Conservation (phyloP, 2,329 filamentous ascomycete genomes). For the Zymoseptoria ardabiliae region DNA sequence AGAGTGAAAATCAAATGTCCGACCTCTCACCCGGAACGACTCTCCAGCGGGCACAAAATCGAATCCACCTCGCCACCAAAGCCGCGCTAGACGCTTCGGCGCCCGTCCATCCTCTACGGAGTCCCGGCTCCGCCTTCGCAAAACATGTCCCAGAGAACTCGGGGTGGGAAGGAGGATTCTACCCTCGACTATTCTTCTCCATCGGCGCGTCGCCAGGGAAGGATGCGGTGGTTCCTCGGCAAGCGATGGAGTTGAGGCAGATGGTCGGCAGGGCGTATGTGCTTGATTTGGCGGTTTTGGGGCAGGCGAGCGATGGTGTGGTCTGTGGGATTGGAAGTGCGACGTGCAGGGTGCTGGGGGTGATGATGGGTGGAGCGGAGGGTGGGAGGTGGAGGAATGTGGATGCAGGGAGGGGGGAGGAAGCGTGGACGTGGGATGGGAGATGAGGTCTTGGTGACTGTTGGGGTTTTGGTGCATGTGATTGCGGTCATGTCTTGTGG, state of each 20-base stretch:
- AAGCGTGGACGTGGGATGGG: constrained; percentile 30
- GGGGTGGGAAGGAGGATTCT: constrained; percentile 87
- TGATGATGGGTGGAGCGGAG: constrained; percentile 70
- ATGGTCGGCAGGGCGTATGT: constrained; percentile 74
- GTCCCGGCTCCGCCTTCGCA: constrained; percentile 47
- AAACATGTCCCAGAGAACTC: constrained; percentile 68
- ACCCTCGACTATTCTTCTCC: constrained; percentile 71
- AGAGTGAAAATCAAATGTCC: constrained; percentile 1
- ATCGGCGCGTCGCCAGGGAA: constrained; percentile 44
- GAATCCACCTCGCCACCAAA: constrained; percentile 68
- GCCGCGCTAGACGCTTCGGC: constrained; percentile 35
- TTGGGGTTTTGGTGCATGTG: no score
- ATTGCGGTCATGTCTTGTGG: no score
- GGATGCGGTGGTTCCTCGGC: constrained; percentile 22
- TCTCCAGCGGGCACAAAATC: constrained; percentile 58
- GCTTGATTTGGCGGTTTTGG: constrained; percentile 70
- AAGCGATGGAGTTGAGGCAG: constrained; percentile 60
- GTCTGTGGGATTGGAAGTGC: constrained; percentile 68
- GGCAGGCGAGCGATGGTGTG: constrained; percentile 55
- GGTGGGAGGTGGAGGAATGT: constrained; percentile 66
- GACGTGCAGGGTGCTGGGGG: constrained; percentile 63
- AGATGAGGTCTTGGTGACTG: neutral
- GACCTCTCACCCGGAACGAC: constrained; percentile 68
- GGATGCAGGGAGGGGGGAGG: constrained; percentile 48
- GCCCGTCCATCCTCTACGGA: constrained; percentile 22